Evolutionary conservation across 495 filamentous ascomycete species (phyloP).

Genomic region (Jackrogersella multiformis): DNA sequence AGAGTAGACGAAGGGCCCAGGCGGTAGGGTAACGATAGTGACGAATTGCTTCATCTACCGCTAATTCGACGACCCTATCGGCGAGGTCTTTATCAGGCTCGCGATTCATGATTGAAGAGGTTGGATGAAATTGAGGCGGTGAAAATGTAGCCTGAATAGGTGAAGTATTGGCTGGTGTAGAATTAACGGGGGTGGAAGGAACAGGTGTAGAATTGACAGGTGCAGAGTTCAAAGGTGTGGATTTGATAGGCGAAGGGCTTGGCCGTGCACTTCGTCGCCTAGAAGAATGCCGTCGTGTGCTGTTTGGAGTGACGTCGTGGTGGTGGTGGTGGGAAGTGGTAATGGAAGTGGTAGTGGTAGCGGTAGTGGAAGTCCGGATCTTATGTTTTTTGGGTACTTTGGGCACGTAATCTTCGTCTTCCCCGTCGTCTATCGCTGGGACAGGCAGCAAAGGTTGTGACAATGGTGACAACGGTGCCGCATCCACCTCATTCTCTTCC

Average conservation of each 20-base stretch:
- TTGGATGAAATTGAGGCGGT: slow-evolving; percentile 11
- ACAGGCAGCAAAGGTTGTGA: slow-evolving; percentile 29
- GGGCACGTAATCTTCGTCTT: slow-evolving; percentile 42
- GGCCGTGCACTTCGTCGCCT: slow-evolving; percentile 38
- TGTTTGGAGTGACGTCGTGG: neutral
- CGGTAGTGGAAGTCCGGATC: slow-evolving; percentile 27
- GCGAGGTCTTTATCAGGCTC: slow-evolving; percentile 47
- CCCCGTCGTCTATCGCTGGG: slow-evolving; percentile 28
- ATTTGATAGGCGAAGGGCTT: slow-evolving; percentile 9
- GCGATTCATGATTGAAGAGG: slow-evolving; percentile 31
- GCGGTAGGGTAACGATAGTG: slow-evolving; percentile 63
- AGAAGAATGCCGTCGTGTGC: slow-evolving; percentile 39
- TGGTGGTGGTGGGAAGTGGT: too few relatives aligned
- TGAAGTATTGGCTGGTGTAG: slow-evolving; percentile 1
- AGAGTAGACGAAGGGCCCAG: slow-evolving; percentile 62
- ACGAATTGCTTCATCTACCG: slow-evolving; percentile 60
- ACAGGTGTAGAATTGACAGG: slow-evolving; percentile 6
- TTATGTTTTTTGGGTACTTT: slow-evolving; percentile 45
- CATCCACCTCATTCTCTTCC: slow-evolving; percentile 8
- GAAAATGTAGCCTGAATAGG: slow-evolving; percentile 5
- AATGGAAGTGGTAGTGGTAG: too few relatives aligned
- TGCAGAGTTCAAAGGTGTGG: neutral
- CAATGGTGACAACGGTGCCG: slow-evolving; percentile 32
- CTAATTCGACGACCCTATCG: slow-evolving; percentile 52
- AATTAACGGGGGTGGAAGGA: neutral